Base-by-base conservation (phyloP, 23 red algal genomes). In the Chondrus crispus region DNA sequence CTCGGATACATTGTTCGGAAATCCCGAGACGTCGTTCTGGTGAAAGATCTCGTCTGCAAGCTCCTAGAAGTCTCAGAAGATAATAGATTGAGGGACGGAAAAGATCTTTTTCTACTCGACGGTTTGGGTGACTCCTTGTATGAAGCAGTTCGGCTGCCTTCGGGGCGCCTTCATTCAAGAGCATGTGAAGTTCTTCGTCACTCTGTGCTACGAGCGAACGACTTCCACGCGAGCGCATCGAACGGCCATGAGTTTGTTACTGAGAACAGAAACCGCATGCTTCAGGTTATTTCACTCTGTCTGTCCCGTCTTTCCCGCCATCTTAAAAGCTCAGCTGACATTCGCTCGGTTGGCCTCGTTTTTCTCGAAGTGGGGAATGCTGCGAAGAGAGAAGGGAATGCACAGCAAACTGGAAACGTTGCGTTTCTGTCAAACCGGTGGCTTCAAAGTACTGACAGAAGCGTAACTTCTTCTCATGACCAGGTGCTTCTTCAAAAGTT, bases 1-100 rank as follows among this genome's bases (percentile, higher is more conserved):
- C 13, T 84, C 26, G 89, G 89, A n/a, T 92, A 92, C 39, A 41
- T 92, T 29, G 53, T 92, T n/a, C 76, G 89, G 47, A 92, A 92
- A 62, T 83, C 89, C 16, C 54, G 89, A 49, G 89, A 92, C 48
- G 50, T 55, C 13, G 37, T 44, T 7, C 53, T 26, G 5, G 32
- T 79, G 5, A 48, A 51, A 46, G 16, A 41, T 12, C 72, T 90
- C 5, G 42, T 66, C 16, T n/a, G 36, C 13, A 73, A 46, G 24
- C 26, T 66, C 7, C 18, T 66, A 32, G 62, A 45, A 28, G 87
- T 80, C 26, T 20, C 40, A 36, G 75, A 68, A 7, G 77, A 68
- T 45, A 72, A 83, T 5, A n/a, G n/a, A n/a, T n/a, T n/a, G n/a
- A n/a, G n/a, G n/a, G n/a, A n/a, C n/a, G n/a, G n/a, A n/a, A n/a